Conservation (phyloP, 306 rosid species). For the Acacia crassicarpa region DNA sequence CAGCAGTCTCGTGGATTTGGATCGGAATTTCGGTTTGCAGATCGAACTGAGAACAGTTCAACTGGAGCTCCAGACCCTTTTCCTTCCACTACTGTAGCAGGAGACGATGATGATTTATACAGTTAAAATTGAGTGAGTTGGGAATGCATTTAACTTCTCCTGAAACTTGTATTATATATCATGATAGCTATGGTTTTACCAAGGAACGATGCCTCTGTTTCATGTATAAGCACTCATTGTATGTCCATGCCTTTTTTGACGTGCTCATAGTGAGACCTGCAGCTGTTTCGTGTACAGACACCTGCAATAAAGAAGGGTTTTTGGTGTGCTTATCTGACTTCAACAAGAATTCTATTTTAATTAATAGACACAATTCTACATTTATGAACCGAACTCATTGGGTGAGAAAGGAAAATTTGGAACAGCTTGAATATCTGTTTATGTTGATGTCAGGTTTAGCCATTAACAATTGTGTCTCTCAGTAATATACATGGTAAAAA, state of each 20-base stretch:
- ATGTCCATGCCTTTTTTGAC: neutral
- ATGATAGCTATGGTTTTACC: slow-evolving; percentile 10
- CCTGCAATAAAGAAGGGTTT: neutral
- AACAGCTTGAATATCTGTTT: neutral
- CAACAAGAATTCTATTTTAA: neutral
- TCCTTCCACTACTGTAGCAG: slow-evolving; percentile 52
- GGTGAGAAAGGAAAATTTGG: neutral
- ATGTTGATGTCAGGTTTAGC: neutral
- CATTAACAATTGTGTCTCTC: too few species aligned
- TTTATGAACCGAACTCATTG: neutral
- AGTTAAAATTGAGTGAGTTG: slow-evolving; percentile 21
- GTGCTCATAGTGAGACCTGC: neutral
- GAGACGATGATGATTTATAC: slow-evolving; percentile 65
- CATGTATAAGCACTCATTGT: neutral
- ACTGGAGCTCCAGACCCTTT: slow-evolving; percentile 52
- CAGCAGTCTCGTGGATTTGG: slow-evolving; percentile 72
- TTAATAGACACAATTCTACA: neutral
- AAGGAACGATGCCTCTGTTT: slow-evolving; percentile 4
- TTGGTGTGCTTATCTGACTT: neutral
- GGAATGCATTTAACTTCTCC: slow-evolving; percentile 6
- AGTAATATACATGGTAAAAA: neutral
- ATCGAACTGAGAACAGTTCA: slow-evolving; percentile 31
- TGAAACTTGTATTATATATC: neutral
- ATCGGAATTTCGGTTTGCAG: slow-evolving; percentile 55
- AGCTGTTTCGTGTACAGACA: neutral